A percentile compares a stretch with the other conserved stretches of the same genome.
Conservation (phyloP, 352 stramenopile genomes). For the Phytophthora boehmeriae region DNA sequence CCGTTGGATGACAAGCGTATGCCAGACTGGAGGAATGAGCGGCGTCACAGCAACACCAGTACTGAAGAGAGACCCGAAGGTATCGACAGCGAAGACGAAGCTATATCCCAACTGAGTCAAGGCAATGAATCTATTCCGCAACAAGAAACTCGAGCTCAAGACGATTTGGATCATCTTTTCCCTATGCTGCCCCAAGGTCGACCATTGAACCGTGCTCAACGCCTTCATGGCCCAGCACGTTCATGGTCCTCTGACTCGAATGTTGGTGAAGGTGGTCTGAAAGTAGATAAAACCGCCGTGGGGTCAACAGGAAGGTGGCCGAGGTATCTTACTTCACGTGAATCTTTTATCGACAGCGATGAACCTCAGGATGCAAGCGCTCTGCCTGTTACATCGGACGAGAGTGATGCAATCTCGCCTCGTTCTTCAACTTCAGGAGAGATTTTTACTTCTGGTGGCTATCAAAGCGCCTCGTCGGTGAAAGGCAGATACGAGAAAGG, state of each 20-base stretch:
- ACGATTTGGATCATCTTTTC: constrained; percentile 35
- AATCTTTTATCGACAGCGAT: not conserved
- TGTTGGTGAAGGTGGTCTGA: not conserved
- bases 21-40: not conserved
- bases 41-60: not conserved
- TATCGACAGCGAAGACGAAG: constrained; percentile 10
- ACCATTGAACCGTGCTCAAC: not conserved
- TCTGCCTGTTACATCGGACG: constrained; percentile 1
- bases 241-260: constrained; percentile 3
- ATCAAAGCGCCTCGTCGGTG: not conserved
- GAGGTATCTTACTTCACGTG: not conserved
- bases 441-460: not conserved
- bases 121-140: constrained; percentile 24
- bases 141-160: constrained; percentile 38
- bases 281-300: constrained; percentile 5
- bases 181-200: constrained; percentile 3
- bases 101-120: not conserved
- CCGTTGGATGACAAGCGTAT: not conserved
- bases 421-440: not conserved
- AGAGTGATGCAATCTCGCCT: constrained; percentile 3
- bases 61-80: constrained; percentile 12
- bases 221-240: no score
- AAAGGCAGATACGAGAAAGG: not conserved
- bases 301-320: not conserved
- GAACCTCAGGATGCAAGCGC: not conserved